Conservation (phyloP, 208 protist genomes). For the Trypanosoma brucei region DNA sequence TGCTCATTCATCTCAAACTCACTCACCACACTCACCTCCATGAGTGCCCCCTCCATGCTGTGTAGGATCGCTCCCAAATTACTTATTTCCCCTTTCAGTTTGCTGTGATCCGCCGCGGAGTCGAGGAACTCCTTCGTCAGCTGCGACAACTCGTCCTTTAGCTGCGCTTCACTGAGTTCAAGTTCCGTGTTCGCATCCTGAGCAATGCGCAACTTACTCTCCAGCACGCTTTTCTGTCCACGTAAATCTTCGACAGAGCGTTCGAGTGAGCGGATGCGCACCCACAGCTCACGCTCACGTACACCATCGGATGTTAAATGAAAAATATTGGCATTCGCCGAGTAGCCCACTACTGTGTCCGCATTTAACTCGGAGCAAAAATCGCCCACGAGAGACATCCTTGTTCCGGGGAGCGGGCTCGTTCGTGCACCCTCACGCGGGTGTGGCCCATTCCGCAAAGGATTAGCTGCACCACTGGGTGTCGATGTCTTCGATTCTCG, state of each 20-base stretch:
- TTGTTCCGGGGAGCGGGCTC: background rate
- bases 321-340: constrained; percentile 24
- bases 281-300: constrained; percentile 46
- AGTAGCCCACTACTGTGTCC: constrained; percentile 3
- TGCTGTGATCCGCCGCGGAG: constrained; percentile 32
- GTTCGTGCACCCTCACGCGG: too few relatives aligned
- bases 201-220: constrained; percentile 60
- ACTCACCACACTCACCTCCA: constrained; percentile 33
- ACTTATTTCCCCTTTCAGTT: constrained; percentile 35
- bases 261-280: constrained; percentile 53
- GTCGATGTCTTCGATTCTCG: too few relatives aligned
- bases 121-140: constrained; percentile 32
- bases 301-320: constrained; percentile 50
- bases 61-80: constrained; percentile 40
- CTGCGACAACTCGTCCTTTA: constrained; percentile 37
- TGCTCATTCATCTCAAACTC: constrained; percentile 48
- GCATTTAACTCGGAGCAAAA: constrained; percentile 8
- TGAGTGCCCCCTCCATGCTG: constrained; percentile 46
- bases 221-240: constrained; percentile 33
- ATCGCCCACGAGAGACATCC: constrained; percentile 7
- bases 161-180: constrained; percentile 39
- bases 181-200: constrained; percentile 54
- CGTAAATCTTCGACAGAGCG: constrained; percentile 43
- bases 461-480: too few relatives aligned
- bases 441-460: too few relatives aligned